Conservation (phyloP, 768 basidiomycete genomes). For the Leccinum broughii region DNA sequence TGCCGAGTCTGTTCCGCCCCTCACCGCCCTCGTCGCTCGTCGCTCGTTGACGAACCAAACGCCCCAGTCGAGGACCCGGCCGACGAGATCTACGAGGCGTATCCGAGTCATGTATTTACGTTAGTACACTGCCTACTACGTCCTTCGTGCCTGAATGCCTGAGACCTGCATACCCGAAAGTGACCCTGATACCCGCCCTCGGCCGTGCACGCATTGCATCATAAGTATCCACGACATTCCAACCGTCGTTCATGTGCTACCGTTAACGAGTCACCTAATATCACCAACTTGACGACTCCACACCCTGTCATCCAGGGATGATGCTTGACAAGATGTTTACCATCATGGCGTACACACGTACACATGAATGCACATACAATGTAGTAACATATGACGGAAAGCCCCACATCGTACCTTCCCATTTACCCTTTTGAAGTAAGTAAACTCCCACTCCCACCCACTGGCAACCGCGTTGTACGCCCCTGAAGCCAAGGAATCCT, state of each 20-base stretch:
- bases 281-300: neutral
- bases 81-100: neutral
- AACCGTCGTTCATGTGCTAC: too few species aligned
- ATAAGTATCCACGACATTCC: neutral
- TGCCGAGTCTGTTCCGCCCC: too few species aligned
- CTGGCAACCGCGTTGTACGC: neutral
- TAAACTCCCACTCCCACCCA: neutral
- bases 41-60: too few species aligned
- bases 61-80: neutral
- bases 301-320: neutral
- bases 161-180: neutral
- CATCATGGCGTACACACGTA: too few species aligned
- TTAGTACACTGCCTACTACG: neutral
- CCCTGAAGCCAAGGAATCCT: neutral
- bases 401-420: neutral
- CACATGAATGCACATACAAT: too few species aligned
- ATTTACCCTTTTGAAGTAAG: neutral
- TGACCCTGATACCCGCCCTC: neutral
- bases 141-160: neutral
- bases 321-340: too few species aligned
- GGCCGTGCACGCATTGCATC: neutral
- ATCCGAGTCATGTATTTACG: neutral
- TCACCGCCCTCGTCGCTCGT: too few species aligned
- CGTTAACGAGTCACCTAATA: neutral
- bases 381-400: too few species aligned